Conservation (phyloP, 768 basidiomycete species). For the Tubosaeta sp. region DNA sequence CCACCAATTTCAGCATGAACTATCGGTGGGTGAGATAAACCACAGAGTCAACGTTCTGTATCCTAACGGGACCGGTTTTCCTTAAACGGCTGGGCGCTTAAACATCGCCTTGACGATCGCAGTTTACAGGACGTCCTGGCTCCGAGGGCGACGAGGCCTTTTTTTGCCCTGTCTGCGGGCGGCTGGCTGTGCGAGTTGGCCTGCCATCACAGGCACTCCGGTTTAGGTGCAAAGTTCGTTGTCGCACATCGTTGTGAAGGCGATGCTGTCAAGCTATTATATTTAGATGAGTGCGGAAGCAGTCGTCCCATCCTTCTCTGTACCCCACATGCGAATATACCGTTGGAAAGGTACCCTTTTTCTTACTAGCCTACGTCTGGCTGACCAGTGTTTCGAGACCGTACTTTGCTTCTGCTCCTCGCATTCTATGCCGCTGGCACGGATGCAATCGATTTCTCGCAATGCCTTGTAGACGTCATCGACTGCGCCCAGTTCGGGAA, state of each 20-base stretch:
- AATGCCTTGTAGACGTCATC: conserved; percentile 9
- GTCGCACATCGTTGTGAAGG: background rate
- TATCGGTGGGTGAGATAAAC: too few species aligned
- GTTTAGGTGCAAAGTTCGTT: background rate
- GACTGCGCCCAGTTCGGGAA: background rate
- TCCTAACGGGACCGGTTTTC: too few species aligned
- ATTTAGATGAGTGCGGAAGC: too few species aligned
- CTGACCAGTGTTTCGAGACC: conserved; percentile 1
- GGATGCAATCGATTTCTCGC: conserved; percentile 4
- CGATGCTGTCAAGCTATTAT: too few species aligned
- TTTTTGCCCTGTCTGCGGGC: too few species aligned
- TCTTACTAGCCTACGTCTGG: background rate
- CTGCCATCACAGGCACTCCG: background rate
- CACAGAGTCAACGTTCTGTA: too few species aligned
- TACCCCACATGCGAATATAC: conserved; percentile 8
- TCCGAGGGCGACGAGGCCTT: too few species aligned
- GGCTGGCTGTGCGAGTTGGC: background rate
- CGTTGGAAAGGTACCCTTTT: conserved; percentile 3
- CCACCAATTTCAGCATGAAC: too few species aligned
- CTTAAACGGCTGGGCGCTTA: too few species aligned
- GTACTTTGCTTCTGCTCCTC: background rate
- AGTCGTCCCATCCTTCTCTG: too few species aligned
- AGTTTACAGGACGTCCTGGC: too few species aligned
- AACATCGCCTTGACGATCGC: too few species aligned
- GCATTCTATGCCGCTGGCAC: background rate